Percentiles rank a stretch among this genome's conserved stretches.
Conservation (phyloP, 305 asterid genomes). For the Coffea humblotiana region DNA sequence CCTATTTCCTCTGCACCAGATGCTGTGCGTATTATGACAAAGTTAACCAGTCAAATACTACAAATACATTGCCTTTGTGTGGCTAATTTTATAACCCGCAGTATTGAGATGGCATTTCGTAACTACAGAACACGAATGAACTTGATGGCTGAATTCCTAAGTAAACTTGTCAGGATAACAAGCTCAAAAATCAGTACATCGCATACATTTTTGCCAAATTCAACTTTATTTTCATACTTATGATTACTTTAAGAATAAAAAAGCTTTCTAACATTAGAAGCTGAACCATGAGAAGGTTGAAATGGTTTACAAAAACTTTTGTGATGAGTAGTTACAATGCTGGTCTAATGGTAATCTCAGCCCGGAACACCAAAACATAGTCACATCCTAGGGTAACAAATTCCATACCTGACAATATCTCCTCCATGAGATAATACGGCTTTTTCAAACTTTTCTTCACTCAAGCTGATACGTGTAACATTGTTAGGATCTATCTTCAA, state of each 20-base stretch:
- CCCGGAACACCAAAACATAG: background rate
- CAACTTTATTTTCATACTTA: background rate
- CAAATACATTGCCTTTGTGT: background rate
- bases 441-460: conserved; percentile 52
- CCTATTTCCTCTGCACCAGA: background rate
- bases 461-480: conserved; percentile 50
- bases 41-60: background rate
- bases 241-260: background rate
- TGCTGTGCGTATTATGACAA: background rate
- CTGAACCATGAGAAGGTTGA: background rate
- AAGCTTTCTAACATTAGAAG: background rate
- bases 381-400: background rate
- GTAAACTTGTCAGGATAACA: background rate
- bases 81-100: background rate
- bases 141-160: background rate
- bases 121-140: background rate
- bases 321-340: background rate
- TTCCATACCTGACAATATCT: conserved; percentile 41
- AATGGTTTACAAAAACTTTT: background rate
- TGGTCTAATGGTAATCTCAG: background rate
- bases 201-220: background rate
- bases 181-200: background rate
- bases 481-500: conserved; percentile 39
- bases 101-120: background rate
- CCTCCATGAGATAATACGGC: conserved; percentile 44